Conservation (phyloP, 2,329 filamentous ascomycete genomes). For the Aspergillus tamarii region DNA sequence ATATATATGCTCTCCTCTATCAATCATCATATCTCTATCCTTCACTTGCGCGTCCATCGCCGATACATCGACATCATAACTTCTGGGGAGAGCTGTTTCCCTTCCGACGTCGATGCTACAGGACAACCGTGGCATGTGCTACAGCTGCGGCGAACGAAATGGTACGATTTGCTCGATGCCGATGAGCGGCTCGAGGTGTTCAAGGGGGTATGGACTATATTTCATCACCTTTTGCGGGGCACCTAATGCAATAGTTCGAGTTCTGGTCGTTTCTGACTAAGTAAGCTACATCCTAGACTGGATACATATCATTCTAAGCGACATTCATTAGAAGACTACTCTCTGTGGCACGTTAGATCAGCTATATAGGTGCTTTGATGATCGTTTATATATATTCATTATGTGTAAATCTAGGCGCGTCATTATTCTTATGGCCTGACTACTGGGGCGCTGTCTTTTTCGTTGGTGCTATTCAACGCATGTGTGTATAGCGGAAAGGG, state of each 20-base stretch:
- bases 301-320: not conserved
- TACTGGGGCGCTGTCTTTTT: not conserved
- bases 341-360: not conserved
- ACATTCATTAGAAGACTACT: not conserved
- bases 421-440: not conserved
- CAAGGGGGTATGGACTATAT: conserved; percentile 60
- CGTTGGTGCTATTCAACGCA: not conserved
- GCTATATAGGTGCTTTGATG: not conserved
- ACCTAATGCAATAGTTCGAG: conserved; percentile 13
- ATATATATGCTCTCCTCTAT: conserved; percentile 65
- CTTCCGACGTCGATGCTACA: conserved; percentile 19
- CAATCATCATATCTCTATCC: conserved; percentile 64
- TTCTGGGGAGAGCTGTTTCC: conserved; percentile 42
- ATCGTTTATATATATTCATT: not conserved
- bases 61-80: conserved; percentile 60
- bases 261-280: not conserved
- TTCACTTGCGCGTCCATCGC: conserved; percentile 61
- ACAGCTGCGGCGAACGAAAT: conserved; percentile 57
- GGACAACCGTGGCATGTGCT: conserved; percentile 56
- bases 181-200: conserved; percentile 60
- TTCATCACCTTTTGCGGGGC: conserved; percentile 56
- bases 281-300: not conserved
- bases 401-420: not conserved
- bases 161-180: conserved; percentile 61
- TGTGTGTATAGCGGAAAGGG: not conserved